Conservation (phyloP, 148 eudicot species). For the Chenopodium berlandieri region DNA sequence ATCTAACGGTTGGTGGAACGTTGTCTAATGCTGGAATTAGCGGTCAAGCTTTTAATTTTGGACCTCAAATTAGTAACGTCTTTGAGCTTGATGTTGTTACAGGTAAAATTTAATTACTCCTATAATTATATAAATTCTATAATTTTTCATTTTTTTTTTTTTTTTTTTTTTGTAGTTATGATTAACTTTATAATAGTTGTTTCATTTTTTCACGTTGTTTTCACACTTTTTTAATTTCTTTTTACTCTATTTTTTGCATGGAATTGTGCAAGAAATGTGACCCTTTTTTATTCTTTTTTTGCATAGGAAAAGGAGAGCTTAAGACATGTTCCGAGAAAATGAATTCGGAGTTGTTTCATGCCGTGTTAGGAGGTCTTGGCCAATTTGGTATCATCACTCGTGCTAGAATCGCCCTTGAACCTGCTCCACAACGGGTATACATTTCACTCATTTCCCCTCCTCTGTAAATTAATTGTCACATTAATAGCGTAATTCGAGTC, state of each 20-base stretch:
- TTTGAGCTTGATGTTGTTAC: constrained; percentile 76
- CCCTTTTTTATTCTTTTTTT: not conserved
- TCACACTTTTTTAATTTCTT: not conserved
- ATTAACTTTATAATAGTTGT: no score
- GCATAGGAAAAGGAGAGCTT: constrained; percentile 72
- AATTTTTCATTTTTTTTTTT: no score
- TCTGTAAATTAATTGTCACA: no score
- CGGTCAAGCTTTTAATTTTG: constrained; percentile 89
- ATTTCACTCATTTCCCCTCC: not conserved
- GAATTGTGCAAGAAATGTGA: not conserved
- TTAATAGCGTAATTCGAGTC: no score
- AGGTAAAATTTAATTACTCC: constrained; percentile 32
- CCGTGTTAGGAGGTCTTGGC: constrained; percentile 87
- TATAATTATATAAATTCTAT: not conserved
- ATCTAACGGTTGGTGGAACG: constrained; percentile 91
- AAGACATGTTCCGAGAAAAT: constrained; percentile 59
- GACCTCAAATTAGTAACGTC: constrained; percentile 89
- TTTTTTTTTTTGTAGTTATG: no score
- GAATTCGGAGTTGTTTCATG: constrained; percentile 63
- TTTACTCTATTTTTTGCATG: not conserved
- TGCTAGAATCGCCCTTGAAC: constrained; percentile 87
- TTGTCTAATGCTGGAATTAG: constrained; percentile 96
- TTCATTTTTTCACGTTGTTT: no score
- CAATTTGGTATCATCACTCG: constrained; percentile 93
- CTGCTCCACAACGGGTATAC: constrained; percentile 77